A percentile compares a stretch with the other conserved stretches of the same genome.
Evolutionary conservation across 352 stramenopile genomes (phyloP).

Genomic region (Phytophthora tentaculata): DNA sequence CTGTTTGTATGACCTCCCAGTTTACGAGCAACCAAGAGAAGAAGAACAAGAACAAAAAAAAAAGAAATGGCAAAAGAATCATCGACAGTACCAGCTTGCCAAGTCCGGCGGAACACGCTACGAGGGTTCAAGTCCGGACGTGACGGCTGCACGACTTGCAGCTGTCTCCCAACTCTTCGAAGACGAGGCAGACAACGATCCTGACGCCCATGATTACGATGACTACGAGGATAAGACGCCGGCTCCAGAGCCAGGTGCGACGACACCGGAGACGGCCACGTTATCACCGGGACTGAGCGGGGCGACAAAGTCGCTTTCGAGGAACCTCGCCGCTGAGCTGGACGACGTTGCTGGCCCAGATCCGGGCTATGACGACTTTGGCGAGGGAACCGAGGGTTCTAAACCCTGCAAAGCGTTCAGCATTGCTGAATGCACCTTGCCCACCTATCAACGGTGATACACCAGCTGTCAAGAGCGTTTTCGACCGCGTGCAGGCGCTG

Average conservation of each 20-base stretch:
- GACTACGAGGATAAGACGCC: neutral
- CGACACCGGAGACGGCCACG: neutral
- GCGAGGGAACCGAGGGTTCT: neutral
- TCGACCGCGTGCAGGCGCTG: neutral
- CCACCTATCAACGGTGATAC: neutral
- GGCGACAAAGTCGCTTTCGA: neutral
- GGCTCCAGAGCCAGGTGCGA: neutral
- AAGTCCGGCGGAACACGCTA: too few species aligned
- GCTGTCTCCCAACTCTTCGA: neutral
- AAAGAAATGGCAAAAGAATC: slow-evolving; percentile 9
- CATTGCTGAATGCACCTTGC: neutral
- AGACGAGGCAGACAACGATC: neutral
- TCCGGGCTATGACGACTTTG: neutral
- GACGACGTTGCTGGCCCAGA: neutral
- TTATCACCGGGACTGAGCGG: neutral
- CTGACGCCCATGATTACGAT: neutral
- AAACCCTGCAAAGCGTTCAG: neutral
- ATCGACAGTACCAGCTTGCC: slow-evolving; percentile 1
- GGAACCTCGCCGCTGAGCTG: neutral
- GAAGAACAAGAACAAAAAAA: slow-evolving; percentile 6
- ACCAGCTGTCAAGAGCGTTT: neutral
- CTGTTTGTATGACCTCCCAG: too few species aligned
- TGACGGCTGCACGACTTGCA: neutral
- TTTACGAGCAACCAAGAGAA: slow-evolving; percentile 2
- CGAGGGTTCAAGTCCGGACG: too few species aligned